Evolutionary conservation across 2,329 filamentous ascomycete species (phyloP).

Genomic region (Trichophyton equinum): DNA sequence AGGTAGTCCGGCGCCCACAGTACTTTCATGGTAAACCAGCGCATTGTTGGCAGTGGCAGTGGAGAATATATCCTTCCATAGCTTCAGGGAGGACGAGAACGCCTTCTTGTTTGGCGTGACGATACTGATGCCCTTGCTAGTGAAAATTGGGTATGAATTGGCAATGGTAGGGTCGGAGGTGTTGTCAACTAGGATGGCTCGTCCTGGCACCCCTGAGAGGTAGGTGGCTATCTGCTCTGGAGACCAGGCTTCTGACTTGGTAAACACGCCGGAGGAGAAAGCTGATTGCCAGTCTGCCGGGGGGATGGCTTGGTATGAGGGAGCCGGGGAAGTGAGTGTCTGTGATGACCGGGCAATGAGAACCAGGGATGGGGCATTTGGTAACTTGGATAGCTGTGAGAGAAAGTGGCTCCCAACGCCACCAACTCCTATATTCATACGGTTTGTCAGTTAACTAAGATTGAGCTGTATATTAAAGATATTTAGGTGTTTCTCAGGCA

Average conservation of each 20-base stretch:
- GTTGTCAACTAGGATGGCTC: conserved; percentile 83
- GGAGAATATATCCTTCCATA: conserved; percentile 80
- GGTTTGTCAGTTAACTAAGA: not conserved
- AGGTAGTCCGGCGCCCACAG: conserved; percentile 83
- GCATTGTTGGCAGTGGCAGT: conserved; percentile 52
- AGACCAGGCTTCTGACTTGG: conserved; percentile 37
- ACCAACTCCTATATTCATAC: conserved; percentile 55
- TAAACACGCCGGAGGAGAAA: conserved; percentile 51
- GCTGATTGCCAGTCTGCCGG: conserved; percentile 45
- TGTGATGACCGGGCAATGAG: conserved; percentile 79
- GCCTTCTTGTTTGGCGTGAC: conserved; percentile 98
- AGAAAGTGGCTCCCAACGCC: conserved; percentile 91
- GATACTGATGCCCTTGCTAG: conserved; percentile 72
- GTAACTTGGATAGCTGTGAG: conserved; percentile 60
- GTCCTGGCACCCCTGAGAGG: conserved; percentile 63
- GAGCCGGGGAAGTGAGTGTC: conserved; percentile 62
- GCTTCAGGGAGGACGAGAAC: conserved; percentile 66
- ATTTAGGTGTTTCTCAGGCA: not conserved
- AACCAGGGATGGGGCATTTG: conserved; percentile 60
- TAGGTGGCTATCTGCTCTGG: conserved; percentile 63
- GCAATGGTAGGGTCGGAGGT: conserved; percentile 84
- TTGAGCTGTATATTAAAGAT: not conserved
- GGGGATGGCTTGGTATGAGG: conserved; percentile 48
- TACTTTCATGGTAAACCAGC: conserved; percentile 88
- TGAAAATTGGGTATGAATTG: conserved; percentile 65